phyloP scores from a whole-genome alignment of 495 filamentous ascomycete species.

The Neurospora sp. region DNA sequence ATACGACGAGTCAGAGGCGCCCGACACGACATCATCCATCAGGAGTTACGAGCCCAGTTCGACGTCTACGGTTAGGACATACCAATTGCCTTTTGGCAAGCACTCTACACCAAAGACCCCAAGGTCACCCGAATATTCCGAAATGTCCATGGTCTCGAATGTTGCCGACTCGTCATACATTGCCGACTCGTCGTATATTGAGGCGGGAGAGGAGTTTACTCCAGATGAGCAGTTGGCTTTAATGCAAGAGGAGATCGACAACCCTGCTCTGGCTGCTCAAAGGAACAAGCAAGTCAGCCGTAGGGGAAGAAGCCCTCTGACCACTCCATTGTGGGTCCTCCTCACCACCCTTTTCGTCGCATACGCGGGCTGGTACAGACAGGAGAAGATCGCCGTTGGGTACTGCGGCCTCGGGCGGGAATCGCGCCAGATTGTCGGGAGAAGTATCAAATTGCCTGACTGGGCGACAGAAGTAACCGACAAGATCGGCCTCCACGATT shows the following conservation, averaged over 20 bases:
- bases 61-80: neutral
- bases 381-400: constrained; percentile 88
- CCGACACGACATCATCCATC: constrained; percentile 7
- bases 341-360: constrained; percentile 54
- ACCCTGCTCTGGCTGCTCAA: constrained; percentile 19
- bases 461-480: constrained; percentile 29
- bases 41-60: neutral
- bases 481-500: constrained; percentile 31
- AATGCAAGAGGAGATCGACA: constrained; percentile 44
- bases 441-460: constrained; percentile 32
- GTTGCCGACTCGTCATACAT: neutral
- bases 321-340: constrained; percentile 55
- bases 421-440: constrained; percentile 34
- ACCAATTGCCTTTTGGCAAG: neutral
- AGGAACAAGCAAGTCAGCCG: constrained; percentile 6
- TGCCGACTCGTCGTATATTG: constrained; percentile 25
- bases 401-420: constrained; percentile 82
- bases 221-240: constrained; percentile 79
- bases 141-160: neutral
- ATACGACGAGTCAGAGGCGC: constrained; percentile 15
- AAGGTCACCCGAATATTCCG: neutral
- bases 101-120: neutral
- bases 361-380: constrained; percentile 75
- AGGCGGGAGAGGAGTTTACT: constrained; percentile 83
- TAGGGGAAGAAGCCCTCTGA: constrained; percentile 13